Conservation (phyloP, 179 eudicot genomes). For the Monotropa hypopitys region DNA sequence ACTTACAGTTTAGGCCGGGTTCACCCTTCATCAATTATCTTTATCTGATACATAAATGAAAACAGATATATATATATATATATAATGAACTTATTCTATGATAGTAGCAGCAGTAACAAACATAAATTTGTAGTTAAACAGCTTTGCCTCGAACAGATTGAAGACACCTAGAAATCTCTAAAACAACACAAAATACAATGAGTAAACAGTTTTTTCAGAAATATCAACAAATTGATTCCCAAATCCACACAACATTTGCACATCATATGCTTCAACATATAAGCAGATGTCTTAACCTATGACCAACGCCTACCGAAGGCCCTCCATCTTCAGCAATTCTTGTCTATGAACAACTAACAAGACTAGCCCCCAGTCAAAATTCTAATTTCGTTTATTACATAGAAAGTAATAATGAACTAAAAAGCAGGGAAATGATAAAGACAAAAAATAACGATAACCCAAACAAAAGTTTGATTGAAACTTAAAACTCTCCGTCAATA, state of each 20-base stretch:
- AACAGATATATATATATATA: too few species aligned
- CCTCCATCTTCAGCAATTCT: constrained; percentile 16
- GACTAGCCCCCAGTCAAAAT: constrained; percentile 15
- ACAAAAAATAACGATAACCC: neutral
- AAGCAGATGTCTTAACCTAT: constrained; percentile 8
- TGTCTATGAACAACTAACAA: constrained; percentile 23
- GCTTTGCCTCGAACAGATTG: too few species aligned
- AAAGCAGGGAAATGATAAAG: neutral
- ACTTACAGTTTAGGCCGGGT: too few species aligned
- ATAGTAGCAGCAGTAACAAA: too few species aligned
- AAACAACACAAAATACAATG: too few species aligned
- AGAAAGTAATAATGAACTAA: constrained; percentile 16
- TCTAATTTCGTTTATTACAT: constrained; percentile 20
- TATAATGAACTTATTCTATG: too few species aligned
- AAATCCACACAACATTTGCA: constrained; percentile 6
- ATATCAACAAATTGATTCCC: too few species aligned
- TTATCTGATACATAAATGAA: too few species aligned
- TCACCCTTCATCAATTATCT: too few species aligned
- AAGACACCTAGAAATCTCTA: too few species aligned
- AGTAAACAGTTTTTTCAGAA: too few species aligned
- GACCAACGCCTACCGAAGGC: constrained; percentile 12
- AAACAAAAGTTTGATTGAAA: neutral
- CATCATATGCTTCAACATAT: constrained; percentile 7
- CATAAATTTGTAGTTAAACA: too few species aligned
- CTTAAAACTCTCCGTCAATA: neutral